Base-by-base conservation (phyloP, 176 grass and related monocot species). In the Zoysia japonica region DNA sequence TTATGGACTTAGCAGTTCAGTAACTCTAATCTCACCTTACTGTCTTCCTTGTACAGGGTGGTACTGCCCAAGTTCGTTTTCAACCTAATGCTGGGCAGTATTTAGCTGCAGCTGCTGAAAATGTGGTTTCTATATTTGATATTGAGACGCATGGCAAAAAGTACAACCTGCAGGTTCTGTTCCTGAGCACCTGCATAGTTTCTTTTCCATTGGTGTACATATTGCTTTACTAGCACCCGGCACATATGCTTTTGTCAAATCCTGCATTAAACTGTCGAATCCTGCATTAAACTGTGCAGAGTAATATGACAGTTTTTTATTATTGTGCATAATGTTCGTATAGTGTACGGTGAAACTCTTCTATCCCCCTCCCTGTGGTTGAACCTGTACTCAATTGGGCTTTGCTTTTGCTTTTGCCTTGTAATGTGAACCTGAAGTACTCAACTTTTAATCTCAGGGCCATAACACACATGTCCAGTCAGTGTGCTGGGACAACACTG, bases 401-500 rank as follows among this genome's bases (percentile, higher is more conserved):
- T 61, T 57, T 15, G 17, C 55, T 61, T 35, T 47, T 47, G 45
- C 45, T 47, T 49, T 67, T 61, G 50, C 10, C 7, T 64, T 65
- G 37, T 70, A 54, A 76, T 43, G 9, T 71, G 56, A 66, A 66
- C 44, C 65, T 84, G 7, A 71, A 76, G 65, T 41, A 41, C 43
- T 77, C 75, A 48, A 70, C 81, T 81, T 83, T 60, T 81, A 78
- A 80, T 89, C 41, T 45, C 71, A 99, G 96, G 86, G 88, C 51
- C 92, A 99, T 85, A 88, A 51, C 51, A 88, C 85, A 14, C 90
- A 91, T 42, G 90, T 99, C 72, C 92, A 99, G 74, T 99, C 92
- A 73, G 74, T 99, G 56, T 99, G 96, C 87, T 99, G 96, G 92
- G 96, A 99, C 57, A 91, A 91, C 65, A 93, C 68, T 48, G 96